Conservation (phyloP, 768 basidiomycete species). For the Paxillus rubicundulus region DNA sequence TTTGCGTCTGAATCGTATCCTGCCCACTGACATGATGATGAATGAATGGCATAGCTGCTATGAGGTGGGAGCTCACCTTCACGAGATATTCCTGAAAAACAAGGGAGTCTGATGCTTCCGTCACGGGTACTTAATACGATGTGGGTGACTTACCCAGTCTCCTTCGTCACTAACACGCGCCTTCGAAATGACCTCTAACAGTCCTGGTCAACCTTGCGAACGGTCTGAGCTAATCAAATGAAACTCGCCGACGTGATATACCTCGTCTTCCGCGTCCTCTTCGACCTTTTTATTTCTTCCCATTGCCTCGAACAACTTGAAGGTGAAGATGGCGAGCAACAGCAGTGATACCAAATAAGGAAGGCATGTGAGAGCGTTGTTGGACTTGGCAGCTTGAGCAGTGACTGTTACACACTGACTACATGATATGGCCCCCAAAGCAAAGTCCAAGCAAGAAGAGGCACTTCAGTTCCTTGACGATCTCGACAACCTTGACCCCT, state of each 20-base stretch:
- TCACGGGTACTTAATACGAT: background rate
- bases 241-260: slow-evolving; percentile 48
- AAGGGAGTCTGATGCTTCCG: background rate
- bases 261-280: slow-evolving; percentile 32
- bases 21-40: slow-evolving; percentile 53
- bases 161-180: slow-evolving; percentile 51
- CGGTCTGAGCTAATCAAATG: background rate
- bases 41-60: background rate
- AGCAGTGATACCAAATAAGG: no score
- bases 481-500: slow-evolving; percentile 75
- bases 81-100: slow-evolving; percentile 58
- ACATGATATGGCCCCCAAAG: slow-evolving; percentile 38
- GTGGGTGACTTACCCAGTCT: slow-evolving; percentile 47
- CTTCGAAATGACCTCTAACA: slow-evolving; percentile 56
- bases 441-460: slow-evolving; percentile 82
- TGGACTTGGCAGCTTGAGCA: no score
- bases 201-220: background rate
- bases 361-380: slow-evolving; percentile 14
- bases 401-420: no score
- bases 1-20: slow-evolving; percentile 56
- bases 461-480: slow-evolving; percentile 93
- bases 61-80: slow-evolving; percentile 44
- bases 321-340: background rate
- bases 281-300: slow-evolving; percentile 23
- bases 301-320: slow-evolving; percentile 13